phyloP scores from a whole-genome alignment of 2,329 filamentous ascomycete genomes.

The Volutella citrinella region DNA sequence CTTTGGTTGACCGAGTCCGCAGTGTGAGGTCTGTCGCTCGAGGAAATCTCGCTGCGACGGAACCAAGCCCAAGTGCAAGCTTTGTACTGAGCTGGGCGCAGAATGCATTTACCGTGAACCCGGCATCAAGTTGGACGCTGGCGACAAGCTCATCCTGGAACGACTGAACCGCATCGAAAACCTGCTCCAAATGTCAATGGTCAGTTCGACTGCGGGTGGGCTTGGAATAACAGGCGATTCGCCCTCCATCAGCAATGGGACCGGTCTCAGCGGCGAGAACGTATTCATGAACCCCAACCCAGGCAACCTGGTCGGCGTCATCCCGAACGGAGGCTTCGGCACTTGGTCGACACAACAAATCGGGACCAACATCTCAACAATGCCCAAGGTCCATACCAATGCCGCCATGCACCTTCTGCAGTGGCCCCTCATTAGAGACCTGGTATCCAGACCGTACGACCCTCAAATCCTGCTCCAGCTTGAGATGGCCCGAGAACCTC shows the following conservation, averaged over 20 bases:
- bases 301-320: conserved; percentile 48
- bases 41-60: conserved; percentile 79
- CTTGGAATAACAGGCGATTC: conserved; percentile 60
- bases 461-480: conserved; percentile 78
- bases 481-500: conserved; percentile 75
- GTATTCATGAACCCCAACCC: conserved; percentile 44
- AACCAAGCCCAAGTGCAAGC: conserved; percentile 77
- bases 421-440: conserved; percentile 75
- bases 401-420: conserved; percentile 75
- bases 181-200: conserved; percentile 69
- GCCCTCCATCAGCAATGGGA: conserved; percentile 63
- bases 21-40: conserved; percentile 81
- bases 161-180: conserved; percentile 74
- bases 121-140: conserved; percentile 81
- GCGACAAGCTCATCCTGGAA: conserved; percentile 82
- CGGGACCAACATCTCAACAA: conserved; percentile 70
- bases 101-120: conserved; percentile 84
- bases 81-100: conserved; percentile 77
- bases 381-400: conserved; percentile 82
- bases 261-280: conserved; percentile 54
- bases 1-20: conserved; percentile 16
- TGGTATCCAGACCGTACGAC: conserved; percentile 75
- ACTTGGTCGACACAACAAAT: conserved; percentile 62
- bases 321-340: conserved; percentile 64
- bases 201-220: conserved; percentile 46